phyloP scores from a whole-genome alignment of 2,329 filamentous ascomycete species.

The Sporothrix protearum region DNA sequence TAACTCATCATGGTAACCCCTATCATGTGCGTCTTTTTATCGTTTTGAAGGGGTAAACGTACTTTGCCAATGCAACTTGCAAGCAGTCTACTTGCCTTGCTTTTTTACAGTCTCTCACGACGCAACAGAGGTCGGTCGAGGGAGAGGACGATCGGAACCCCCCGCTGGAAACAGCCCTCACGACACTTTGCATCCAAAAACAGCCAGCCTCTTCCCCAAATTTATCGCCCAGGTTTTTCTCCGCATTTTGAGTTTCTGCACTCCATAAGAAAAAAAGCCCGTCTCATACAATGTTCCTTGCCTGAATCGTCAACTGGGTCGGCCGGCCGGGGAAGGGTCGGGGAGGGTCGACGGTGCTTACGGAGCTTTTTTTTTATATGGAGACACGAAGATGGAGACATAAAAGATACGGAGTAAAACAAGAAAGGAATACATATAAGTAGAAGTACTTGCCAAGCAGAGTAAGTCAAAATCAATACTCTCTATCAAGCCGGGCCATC shows the following conservation, averaged over 20 bases:
- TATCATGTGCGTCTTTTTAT: conserved; percentile 4
- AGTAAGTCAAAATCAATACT: not conserved
- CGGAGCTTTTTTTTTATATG: not conserved
- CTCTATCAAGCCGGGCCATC: not conserved
- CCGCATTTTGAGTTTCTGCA: not conserved
- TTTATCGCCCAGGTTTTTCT: not conserved
- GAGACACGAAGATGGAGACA: not conserved
- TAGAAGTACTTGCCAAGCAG: not conserved
- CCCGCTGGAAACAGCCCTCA: not conserved
- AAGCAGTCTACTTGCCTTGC: not conserved
- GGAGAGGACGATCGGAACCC: not conserved
- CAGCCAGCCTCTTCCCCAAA: not conserved
- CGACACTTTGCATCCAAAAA: not conserved
- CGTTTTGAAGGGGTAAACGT: no score
- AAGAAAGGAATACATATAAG: not conserved
- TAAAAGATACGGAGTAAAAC: conserved; percentile 1
- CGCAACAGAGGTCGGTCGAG: not conserved
- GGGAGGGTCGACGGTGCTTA: not conserved
- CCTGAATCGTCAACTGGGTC: not conserved
- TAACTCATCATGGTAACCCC: not conserved
- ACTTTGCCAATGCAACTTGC: not conserved
- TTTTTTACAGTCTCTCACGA: not conserved
- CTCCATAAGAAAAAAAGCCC: not conserved
- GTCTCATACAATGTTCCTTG: not conserved
- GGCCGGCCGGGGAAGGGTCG: not conserved